Percentiles rank a stretch among this genome's conserved stretches.
phyloP scores from a whole-genome alignment of 2,329 filamentous ascomycete species.

The Nemania serpens region DNA sequence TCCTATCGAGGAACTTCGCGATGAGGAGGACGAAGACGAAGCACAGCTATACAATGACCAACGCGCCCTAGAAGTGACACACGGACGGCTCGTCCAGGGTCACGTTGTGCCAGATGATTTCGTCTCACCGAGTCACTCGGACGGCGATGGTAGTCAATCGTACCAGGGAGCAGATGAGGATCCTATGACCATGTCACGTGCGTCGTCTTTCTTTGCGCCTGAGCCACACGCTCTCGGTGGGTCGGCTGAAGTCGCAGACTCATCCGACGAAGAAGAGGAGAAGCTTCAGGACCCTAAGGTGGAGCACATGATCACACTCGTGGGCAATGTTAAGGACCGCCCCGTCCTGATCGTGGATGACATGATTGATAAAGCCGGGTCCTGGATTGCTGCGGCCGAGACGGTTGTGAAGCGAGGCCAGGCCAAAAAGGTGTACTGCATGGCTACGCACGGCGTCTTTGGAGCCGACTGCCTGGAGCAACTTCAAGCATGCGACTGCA shows the following conservation, averaged over 20 bases:
- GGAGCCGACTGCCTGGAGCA: constrained; percentile 87
- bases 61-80: constrained; percentile 86
- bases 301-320: constrained; percentile 96
- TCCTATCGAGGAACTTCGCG: constrained; percentile 43
- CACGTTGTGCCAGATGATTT: constrained; percentile 96
- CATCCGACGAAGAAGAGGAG: constrained; percentile 92
- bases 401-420: constrained; percentile 91
- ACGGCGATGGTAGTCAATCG: constrained; percentile 62
- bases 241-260: constrained; percentile 79
- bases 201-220: constrained; percentile 79
- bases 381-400: constrained; percentile 97
- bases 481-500: constrained; percentile 89
- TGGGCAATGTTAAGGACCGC: constrained; percentile 87
- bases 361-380: constrained; percentile 97
- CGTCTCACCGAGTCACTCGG: constrained; percentile 73
- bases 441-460: constrained; percentile 95
- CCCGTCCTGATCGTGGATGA: constrained; percentile 96
- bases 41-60: constrained; percentile 71
- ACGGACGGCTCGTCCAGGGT: constrained; percentile 87
- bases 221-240: constrained; percentile 77
- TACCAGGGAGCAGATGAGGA: constrained; percentile 63
- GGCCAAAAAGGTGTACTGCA: constrained; percentile 94
- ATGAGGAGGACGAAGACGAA: constrained; percentile 48
- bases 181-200: constrained; percentile 77
- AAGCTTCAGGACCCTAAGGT: constrained; percentile 78